phyloP scores from a whole-genome alignment of 352 stramenopile genomes.

The Aphanomyces euteiches region DNA sequence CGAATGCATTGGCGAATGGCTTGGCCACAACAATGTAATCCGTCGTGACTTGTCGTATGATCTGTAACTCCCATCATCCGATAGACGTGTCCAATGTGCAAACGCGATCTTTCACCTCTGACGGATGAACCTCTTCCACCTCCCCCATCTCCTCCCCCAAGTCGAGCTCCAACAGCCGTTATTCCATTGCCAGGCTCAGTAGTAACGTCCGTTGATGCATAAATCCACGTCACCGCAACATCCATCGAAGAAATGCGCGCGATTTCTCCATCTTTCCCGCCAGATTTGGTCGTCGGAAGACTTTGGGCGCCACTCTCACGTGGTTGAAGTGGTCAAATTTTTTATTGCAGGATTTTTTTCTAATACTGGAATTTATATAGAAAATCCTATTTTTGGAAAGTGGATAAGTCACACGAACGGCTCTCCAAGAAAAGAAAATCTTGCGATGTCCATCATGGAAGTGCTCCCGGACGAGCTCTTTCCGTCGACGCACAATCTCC shows the following conservation, averaged over 20 bases:
- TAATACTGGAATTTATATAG: too few species aligned
- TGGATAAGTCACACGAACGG: too few species aligned
- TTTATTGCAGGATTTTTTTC: too few species aligned
- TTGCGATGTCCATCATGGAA: background rate
- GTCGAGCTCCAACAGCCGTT: background rate
- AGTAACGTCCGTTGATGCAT: background rate
- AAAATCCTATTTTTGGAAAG: too few species aligned
- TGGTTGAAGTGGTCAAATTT: too few species aligned
- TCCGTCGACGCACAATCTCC: conserved; percentile 45
- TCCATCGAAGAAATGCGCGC: too few species aligned
- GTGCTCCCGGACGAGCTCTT: background rate
- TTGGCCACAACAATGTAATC: conserved; percentile 11
- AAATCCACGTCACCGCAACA: too few species aligned
- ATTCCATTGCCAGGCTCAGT: background rate
- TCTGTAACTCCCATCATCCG: background rate
- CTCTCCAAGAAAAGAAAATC: too few species aligned
- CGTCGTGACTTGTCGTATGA: background rate
- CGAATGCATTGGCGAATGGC: conserved; percentile 27
- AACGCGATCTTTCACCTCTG: conserved; percentile 7
- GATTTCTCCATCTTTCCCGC: too few species aligned
- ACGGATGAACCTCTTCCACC: background rate
- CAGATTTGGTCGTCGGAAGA: too few species aligned
- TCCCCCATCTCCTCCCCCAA: background rate
- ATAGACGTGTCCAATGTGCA: conserved; percentile 30
- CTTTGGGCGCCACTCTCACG: too few species aligned